Percentiles rank a stretch among this genome's conserved stretches.
phyloP scores from a whole-genome alignment of 2,329 filamentous ascomycete species.

The Aspergillus pseudonomiae region DNA sequence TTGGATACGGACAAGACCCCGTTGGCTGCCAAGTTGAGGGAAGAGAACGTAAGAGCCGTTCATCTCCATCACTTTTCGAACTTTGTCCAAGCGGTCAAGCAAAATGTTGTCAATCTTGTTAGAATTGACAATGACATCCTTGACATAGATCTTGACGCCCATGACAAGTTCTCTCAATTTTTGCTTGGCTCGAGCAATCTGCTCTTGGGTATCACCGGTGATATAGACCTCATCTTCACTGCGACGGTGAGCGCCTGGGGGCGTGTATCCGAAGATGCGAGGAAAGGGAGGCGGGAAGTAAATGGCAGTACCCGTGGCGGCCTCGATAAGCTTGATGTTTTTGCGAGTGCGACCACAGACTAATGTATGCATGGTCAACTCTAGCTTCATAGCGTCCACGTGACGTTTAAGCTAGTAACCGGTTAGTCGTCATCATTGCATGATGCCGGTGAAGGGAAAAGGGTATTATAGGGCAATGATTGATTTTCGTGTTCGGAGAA shows the following conservation, averaged over 20 bases:
- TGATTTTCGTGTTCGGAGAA: not conserved
- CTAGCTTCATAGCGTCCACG: conserved; percentile 79
- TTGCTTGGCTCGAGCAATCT: conserved; percentile 85
- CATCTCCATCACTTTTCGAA: conserved; percentile 95
- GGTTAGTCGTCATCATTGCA: conserved; percentile 21
- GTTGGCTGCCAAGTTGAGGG: conserved; percentile 82
- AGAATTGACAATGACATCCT: conserved; percentile 85
- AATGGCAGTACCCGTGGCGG: conserved; percentile 91
- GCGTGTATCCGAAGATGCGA: conserved; percentile 85
- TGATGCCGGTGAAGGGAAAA: not conserved
- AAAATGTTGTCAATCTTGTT: conserved; percentile 95
- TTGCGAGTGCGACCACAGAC: conserved; percentile 92
- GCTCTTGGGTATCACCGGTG: conserved; percentile 82
- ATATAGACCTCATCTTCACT: conserved; percentile 93
- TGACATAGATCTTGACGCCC: conserved; percentile 81
- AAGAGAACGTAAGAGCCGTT: conserved; percentile 96
- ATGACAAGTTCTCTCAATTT: conserved; percentile 85
- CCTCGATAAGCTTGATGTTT: conserved; percentile 98
- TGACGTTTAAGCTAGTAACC: conserved; percentile 53
- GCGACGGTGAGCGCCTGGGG: conserved; percentile 76
- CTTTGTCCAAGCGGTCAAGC: conserved; percentile 88
- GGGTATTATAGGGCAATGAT: not conserved
- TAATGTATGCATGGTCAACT: conserved; percentile 85
- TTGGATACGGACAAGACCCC: conserved; percentile 84
- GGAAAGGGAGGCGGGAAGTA: conserved; percentile 97